Conservation (phyloP, 2,329 filamentous ascomycete genomes). For the Fusarium subtropicale region DNA sequence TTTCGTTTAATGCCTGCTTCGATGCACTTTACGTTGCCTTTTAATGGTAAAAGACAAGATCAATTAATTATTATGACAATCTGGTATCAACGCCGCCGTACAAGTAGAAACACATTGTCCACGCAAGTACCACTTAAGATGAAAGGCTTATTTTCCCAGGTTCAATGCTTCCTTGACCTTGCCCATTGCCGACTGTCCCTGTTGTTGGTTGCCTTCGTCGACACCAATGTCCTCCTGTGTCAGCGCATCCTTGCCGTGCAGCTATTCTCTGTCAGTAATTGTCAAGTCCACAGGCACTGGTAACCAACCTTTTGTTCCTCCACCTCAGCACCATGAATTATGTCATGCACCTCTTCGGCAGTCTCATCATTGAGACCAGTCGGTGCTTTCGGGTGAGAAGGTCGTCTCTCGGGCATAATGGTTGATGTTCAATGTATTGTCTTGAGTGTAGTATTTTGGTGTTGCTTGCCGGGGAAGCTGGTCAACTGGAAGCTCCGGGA, state of each 20-base stretch:
- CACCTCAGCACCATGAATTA: slow-evolving; percentile 52
- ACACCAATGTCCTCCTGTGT: slow-evolving; percentile 38
- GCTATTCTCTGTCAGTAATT: slow-evolving; percentile 10
- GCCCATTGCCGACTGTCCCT: slow-evolving; percentile 34
- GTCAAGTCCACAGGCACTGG: accelerated
- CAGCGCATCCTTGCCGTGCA: slow-evolving; percentile 43
- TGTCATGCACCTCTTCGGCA: slow-evolving; percentile 50
- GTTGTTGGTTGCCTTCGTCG: background rate
- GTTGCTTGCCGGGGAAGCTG: no score
- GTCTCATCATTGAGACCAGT: slow-evolving; percentile 49
- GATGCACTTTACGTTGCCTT: background rate
- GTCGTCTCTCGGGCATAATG: slow-evolving; percentile 33
- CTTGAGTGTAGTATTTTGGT: background rate
- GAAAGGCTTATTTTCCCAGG: slow-evolving; percentile 38
- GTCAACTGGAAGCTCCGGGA: background rate
- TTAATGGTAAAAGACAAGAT: background rate
- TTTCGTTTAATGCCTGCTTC: slow-evolving; percentile 14
- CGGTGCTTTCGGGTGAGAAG: slow-evolving; percentile 28
- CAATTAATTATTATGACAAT: slow-evolving; percentile 28
- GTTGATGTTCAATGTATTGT: background rate
- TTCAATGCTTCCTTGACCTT: slow-evolving; percentile 48
- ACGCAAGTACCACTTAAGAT: background rate
- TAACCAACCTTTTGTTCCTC: slow-evolving; percentile 48
- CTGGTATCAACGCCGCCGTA: slow-evolving; percentile 15
- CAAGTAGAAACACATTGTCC: background rate